Evolutionary conservation across 768 basidiomycete genomes (phyloP), one percentile per base, ranked within the genome.

Genomic region (Boletus coccyginus): DNA sequence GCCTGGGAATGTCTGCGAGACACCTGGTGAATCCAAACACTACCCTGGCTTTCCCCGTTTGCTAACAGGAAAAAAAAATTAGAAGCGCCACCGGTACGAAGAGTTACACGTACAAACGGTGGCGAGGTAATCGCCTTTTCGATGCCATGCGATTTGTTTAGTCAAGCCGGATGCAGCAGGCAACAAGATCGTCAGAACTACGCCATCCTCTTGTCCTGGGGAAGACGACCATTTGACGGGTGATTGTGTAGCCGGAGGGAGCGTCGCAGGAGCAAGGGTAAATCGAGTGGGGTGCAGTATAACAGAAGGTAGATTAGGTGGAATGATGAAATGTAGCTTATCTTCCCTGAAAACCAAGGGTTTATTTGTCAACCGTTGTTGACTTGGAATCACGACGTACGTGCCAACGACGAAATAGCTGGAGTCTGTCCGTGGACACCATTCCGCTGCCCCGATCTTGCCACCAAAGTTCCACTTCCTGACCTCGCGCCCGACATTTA

Each of bases 21-120:
- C 17, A 97, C 71, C 68, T 99, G 97, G 69, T 99, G 97, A 50
- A 99, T 97, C 85, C 96, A 94, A 31, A 98, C 91, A 44, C 86
- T 84, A 36, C 89, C 87, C 68, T 92, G 90, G 35, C 79, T 81
- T 48, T 86, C 90, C 61, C 78, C 80, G 62, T 75, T 81, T 16
- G 87, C 87, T 89, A 59, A 62, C 17, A 46, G 21, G 11, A 7
- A 24, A 31, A n/a, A 55, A 57, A 55, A 45, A 55, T 60, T 32
- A 54, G 32, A 31, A 52, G 58, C 19, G 50, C 42, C 57, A 52
- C 50, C 53, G 46, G 29, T 7, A 52, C 5, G 24, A 58, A 49
- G n/a, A 35, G 31, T 24, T 44, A 40, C 24, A 87, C 94, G 73
- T 69, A 98, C 96, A 90, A 57, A 98, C 94, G 47, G 92, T 92